A percentile compares a stretch with the other conserved stretches of the same genome.
Conservation (phyloP, 768 basidiomycete species). For the Amanita muscaria region DNA sequence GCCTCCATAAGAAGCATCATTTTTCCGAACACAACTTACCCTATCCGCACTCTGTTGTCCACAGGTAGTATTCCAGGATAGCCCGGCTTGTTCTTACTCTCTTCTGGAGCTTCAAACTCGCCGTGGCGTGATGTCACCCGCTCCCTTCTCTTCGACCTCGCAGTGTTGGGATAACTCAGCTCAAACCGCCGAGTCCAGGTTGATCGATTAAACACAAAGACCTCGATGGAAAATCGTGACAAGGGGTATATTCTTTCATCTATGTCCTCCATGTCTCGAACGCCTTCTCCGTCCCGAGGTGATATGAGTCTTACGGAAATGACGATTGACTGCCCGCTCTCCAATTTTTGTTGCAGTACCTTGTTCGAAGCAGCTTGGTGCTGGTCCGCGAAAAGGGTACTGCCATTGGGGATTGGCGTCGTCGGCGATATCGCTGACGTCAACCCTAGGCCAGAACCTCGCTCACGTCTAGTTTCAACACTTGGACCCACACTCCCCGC, state of each 20-base stretch:
- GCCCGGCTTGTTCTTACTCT: constrained; percentile 29
- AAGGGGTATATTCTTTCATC: constrained; percentile 56
- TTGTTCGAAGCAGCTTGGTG: constrained; percentile 16
- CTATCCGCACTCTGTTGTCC: constrained; percentile 71
- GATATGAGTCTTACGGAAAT: constrained; percentile 56
- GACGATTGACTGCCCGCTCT: constrained; percentile 49
- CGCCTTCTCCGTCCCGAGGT: constrained; percentile 12
- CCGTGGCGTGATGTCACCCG: constrained; percentile 14
- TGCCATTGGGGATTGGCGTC: constrained; percentile 49
- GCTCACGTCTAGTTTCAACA: constrained; percentile 61
- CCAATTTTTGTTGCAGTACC: constrained; percentile 7
- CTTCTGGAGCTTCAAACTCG: constrained; percentile 19
- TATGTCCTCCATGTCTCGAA: constrained; percentile 14
- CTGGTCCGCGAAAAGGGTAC: constrained; percentile 34
- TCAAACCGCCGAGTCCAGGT: constrained; percentile 72
- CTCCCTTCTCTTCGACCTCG: constrained; percentile 35
- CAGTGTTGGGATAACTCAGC: constrained; percentile 54
- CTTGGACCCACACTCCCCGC: constrained; percentile 44
- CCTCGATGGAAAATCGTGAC: constrained; percentile 71
- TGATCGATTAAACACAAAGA: constrained; percentile 82
- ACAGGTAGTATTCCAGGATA: constrained; percentile 63
- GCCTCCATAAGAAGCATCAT: neutral
- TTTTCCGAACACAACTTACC: constrained; percentile 38
- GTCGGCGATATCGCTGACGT: constrained; percentile 24
- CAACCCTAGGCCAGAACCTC: constrained; percentile 24